Evolutionary conservation across 2,329 filamentous ascomycete genomes (phyloP).

Genomic region (Nemania bipapillata): DNA sequence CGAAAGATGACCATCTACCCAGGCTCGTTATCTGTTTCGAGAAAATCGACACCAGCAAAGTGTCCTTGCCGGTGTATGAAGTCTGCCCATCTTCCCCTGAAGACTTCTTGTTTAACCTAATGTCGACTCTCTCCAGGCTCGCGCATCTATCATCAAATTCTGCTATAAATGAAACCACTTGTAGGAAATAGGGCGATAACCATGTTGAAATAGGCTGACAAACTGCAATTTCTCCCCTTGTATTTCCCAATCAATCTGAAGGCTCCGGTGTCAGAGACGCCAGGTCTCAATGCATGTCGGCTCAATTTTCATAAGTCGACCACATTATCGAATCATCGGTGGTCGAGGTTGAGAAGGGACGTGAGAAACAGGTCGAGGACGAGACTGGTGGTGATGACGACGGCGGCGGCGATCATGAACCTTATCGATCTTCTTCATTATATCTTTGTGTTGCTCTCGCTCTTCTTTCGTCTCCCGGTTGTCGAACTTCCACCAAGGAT

Average conservation of each 20-base stretch:
- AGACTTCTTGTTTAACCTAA: background rate
- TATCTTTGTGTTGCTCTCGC: slow-evolving; percentile 33
- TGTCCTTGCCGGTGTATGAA: background rate
- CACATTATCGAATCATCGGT: background rate
- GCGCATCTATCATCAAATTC: background rate
- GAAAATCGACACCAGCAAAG: background rate
- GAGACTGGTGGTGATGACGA: background rate
- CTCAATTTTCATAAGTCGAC: background rate
- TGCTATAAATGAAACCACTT: background rate
- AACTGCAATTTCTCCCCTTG: background rate
- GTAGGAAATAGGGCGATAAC: background rate
- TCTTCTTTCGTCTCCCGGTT: slow-evolving; percentile 36
- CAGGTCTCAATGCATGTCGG: no score
- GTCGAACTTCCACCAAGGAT: slow-evolving; percentile 45
- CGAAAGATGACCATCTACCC: slow-evolving; percentile 15
- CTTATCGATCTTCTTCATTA: slow-evolving; percentile 34
- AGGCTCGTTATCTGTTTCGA: slow-evolving; percentile 22
- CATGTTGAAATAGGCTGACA: background rate
- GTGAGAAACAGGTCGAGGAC: background rate
- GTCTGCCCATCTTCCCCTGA: background rate
- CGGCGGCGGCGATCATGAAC: background rate
- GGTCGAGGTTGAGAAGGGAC: background rate
- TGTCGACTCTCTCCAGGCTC: background rate
- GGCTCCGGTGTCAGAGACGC: background rate
- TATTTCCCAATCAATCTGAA: background rate